phyloP scores from a whole-genome alignment of 768 basidiomycete species.

The Pisolithus marmoratus region DNA sequence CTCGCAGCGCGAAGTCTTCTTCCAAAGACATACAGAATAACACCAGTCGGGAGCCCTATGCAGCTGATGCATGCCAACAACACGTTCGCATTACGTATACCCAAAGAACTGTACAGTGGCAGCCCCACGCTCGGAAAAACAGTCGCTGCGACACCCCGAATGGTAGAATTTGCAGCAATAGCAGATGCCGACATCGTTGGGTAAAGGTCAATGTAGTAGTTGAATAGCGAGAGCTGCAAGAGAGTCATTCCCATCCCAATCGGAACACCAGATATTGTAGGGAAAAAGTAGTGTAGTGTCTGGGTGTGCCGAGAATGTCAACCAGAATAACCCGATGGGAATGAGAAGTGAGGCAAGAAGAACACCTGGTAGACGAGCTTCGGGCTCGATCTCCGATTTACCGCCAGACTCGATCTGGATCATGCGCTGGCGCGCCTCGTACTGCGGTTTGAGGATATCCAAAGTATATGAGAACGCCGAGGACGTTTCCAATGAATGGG shows the following conservation, averaged over 20 bases:
- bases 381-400: conserved; percentile 13
- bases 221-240: conserved; percentile 19
- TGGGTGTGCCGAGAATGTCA: conserved; percentile 16
- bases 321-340: conserved; percentile 23
- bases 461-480: conserved; percentile 20
- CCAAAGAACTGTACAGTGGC: conserved; percentile 1
- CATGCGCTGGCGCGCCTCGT: conserved; percentile 11
- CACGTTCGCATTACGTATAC: conserved; percentile 2
- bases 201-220: conserved; percentile 24
- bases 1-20: conserved; percentile 1
- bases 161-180: conserved; percentile 19
- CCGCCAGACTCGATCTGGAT: conserved; percentile 13
- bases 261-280: conserved; percentile 20
- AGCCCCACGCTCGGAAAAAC: conserved; percentile 11
- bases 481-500: conserved; percentile 18
- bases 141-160: conserved; percentile 14
- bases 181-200: conserved; percentile 19
- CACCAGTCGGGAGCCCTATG: conserved; percentile 2
- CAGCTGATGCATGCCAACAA: conserved; percentile 3
- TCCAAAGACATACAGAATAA: conserved; percentile 2
- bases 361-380: conserved; percentile 17
- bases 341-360: conserved; percentile 15
- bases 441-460: conserved; percentile 15
- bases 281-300: conserved; percentile 16
- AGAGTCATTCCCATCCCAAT: conserved; percentile 24